Evolutionary conservation across 1,284 basidiomycete genomes (phyloP).

Genomic region (Cutaneotrichosporon cutaneum): DNA sequence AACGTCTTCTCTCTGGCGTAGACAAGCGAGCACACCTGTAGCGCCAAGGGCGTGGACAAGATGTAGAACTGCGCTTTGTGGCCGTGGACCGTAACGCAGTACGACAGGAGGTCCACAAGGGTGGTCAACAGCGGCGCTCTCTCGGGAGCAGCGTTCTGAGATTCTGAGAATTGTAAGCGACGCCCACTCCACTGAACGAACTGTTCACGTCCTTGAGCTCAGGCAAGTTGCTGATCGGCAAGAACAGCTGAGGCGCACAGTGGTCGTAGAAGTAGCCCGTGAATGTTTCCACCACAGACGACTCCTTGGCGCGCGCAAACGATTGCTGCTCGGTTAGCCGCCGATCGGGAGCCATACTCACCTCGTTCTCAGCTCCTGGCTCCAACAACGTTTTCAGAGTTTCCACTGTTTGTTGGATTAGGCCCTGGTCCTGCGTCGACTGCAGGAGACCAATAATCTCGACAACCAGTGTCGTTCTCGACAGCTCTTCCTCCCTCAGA

Average conservation of each 20-base stretch:
- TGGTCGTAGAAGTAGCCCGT: constrained; percentile 85
- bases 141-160: background rate
- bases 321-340: constrained; percentile 14
- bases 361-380: constrained; percentile 54
- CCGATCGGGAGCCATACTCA: constrained; percentile 30
- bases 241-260: constrained; percentile 71
- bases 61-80: constrained; percentile 90
- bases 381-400: constrained; percentile 84
- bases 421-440: constrained; percentile 74
- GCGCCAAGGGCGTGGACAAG: constrained; percentile 71
- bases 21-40: constrained; percentile 73
- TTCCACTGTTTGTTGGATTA: constrained; percentile 89
- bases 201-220: constrained; percentile 51
- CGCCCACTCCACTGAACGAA: background rate
- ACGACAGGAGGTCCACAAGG: constrained; percentile 85
- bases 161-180: background rate
- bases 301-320: constrained; percentile 19
- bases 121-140: constrained; percentile 70
- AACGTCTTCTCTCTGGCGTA: constrained; percentile 85
- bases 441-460: constrained; percentile 75
- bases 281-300: constrained; percentile 69
- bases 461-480: constrained; percentile 63
- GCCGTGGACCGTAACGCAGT: constrained; percentile 80
- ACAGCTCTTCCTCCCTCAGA: constrained; percentile 69
- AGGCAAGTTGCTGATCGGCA: constrained; percentile 72